phyloP scores from a whole-genome alignment of 202 grass and related monocot species.

The Miscanthus sacchariflorus region DNA sequence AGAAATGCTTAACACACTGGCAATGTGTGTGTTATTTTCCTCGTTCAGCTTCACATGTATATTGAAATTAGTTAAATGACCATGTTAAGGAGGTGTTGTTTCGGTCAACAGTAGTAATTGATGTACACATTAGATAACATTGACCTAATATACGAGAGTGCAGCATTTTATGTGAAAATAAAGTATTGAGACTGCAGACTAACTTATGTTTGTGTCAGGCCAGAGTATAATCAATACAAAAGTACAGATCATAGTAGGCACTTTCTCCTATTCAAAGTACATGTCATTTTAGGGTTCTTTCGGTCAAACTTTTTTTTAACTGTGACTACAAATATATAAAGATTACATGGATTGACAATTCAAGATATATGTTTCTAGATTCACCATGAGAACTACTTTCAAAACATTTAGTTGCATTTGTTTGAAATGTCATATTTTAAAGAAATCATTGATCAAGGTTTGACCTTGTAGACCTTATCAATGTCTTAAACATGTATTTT shows the following conservation, averaged over 20 bases:
- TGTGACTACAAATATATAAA: background rate
- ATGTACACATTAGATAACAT: conserved; percentile 20
- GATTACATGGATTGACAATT: background rate
- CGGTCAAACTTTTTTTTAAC: background rate
- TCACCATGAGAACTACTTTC: background rate
- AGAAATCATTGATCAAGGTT: background rate
- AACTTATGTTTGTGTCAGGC: background rate
- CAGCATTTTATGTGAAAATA: background rate
- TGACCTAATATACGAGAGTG: background rate
- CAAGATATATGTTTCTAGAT: background rate
- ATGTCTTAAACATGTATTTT: background rate
- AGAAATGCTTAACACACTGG: background rate
- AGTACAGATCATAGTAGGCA: background rate
- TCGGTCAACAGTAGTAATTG: background rate
- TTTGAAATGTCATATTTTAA: background rate
- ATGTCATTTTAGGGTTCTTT: background rate
- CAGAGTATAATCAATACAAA: background rate
- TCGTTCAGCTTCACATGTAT: conserved; percentile 11
- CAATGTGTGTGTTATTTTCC: background rate
- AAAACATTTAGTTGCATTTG: background rate
- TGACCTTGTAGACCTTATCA: background rate
- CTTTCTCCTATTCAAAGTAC: background rate
- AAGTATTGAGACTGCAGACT: background rate
- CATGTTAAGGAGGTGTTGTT: background rate
- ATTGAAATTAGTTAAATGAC: background rate